Conservation (phyloP, 192 early-diverging fungal species). For the Oehlia diaphana region DNA sequence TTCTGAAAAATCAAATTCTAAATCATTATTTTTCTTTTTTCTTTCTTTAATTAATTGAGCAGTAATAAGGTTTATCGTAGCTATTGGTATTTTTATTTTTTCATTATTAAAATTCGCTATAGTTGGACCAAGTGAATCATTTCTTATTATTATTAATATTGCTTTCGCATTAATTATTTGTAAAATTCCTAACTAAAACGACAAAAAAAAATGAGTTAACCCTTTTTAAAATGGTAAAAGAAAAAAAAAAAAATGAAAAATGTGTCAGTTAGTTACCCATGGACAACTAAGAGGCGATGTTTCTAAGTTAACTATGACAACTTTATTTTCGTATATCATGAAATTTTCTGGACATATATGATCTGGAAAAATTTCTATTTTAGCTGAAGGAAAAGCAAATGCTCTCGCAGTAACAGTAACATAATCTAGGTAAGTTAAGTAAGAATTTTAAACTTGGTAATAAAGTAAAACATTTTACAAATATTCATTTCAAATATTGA, state of each 20-base stretch:
- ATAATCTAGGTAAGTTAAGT: neutral
- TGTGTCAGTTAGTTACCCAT: neutral
- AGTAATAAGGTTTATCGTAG: neutral
- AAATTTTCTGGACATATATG: neutral
- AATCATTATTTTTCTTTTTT: neutral
- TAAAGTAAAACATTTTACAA: no score
- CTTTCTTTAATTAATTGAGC: neutral
- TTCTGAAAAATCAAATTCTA: conserved; percentile 1
- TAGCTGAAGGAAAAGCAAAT: neutral
- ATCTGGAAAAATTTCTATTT: neutral
- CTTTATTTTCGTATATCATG: neutral
- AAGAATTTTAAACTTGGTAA: neutral
- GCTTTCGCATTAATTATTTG: neutral
- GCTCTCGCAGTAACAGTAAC: neutral
- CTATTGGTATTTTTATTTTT: neutral
- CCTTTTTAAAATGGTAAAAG: neutral
- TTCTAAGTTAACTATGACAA: neutral
- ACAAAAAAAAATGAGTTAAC: neutral
- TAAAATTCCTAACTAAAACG: neutral
- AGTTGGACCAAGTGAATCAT: neutral
- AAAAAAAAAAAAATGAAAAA: neutral
- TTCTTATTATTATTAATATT: neutral
- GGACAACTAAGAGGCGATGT: neutral
- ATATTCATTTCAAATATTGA: no score
- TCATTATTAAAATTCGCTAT: neutral